Base-by-base conservation (phyloP, 176 grass and related monocot species). In the Zizania latifolia region DNA sequence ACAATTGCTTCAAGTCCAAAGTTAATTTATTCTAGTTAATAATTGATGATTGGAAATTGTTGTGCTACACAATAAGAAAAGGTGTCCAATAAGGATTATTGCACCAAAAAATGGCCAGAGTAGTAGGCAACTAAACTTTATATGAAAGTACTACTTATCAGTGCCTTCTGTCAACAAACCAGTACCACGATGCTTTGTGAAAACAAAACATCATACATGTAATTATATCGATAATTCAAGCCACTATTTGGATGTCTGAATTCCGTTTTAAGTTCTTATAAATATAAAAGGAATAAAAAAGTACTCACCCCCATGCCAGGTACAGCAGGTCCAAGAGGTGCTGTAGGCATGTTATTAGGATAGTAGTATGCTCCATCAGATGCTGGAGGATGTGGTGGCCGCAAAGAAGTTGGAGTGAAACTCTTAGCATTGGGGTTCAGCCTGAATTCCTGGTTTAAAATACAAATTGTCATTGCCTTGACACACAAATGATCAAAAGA, bases 281-380 rank as follows among this genome's bases (percentile, higher is more conserved):
- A 12, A 24, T 65, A 24, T 74, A 13, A 36, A 58, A 75, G 57
- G 17, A 23, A 71, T 32, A 48, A 45, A 15, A 36, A 82, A 77
- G 11, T 37, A 56, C 87, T 93, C 53, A 93, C 87, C 86, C 65
- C 81, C 72, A 93, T 84, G 78, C 90, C 77, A 17, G 86, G 80
- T 65, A 89, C 74, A 81, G 70, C 65, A 65, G 85, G 82, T 78
- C 85, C 85, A 68, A 78, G 81, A 33, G 72, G 81, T 44, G 62
- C 54, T 27, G 82, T 62, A 2, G 59, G 64, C 55, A 80, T 79
- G 63, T 70, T 93, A 74, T 70, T 93, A 62, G 87, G 56, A 77
- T 93, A 93, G 77, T 93, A 93, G 41, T 83, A 83, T 24, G 87
- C 61, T 73, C 78, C 85, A 76, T 93, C 91, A 38, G 91, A 51